Conservation (phyloP, 169 alveolate species). For the Eimeria necatrix region DNA sequence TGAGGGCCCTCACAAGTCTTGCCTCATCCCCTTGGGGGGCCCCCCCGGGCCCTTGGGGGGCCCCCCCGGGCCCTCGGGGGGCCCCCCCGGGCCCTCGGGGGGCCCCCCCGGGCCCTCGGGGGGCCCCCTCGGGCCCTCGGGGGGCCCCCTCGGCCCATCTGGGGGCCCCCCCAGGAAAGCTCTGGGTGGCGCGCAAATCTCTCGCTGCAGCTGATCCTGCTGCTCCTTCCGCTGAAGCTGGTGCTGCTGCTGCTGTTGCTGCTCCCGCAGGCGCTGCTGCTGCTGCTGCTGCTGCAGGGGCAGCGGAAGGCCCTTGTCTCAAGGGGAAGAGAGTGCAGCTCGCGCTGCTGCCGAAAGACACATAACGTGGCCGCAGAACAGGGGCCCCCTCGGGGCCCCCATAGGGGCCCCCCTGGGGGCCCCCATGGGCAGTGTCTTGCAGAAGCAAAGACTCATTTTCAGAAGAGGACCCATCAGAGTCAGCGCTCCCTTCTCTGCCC, state of each 20-base stretch:
- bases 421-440: neutral
- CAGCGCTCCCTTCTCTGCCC: neutral
- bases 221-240: neutral
- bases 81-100: no score
- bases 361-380: neutral
- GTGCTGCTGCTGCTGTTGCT: no score
- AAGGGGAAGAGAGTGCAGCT: slow-evolving; percentile 34
- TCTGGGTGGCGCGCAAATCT: no score
- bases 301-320: neutral
- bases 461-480: neutral
- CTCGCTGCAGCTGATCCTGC: neutral
- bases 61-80: slow-evolving; percentile 9
- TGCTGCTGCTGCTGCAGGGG: slow-evolving; percentile 41
- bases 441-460: neutral
- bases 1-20: slow-evolving; percentile 36
- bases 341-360: slow-evolving; percentile 55
- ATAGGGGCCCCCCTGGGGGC: slow-evolving; percentile 36
- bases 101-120: no score
- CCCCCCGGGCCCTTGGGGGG: slow-evolving; percentile 44
- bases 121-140: no score
- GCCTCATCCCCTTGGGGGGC: neutral
- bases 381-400: slow-evolving; percentile 50
- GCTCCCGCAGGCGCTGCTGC: neutral
- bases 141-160: no score
- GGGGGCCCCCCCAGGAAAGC: no score